Percentiles rank a stretch among this genome's conserved stretches.
phyloP scores from a whole-genome alignment of 1,139 yeast species.

The Diutina sp. region DNA sequence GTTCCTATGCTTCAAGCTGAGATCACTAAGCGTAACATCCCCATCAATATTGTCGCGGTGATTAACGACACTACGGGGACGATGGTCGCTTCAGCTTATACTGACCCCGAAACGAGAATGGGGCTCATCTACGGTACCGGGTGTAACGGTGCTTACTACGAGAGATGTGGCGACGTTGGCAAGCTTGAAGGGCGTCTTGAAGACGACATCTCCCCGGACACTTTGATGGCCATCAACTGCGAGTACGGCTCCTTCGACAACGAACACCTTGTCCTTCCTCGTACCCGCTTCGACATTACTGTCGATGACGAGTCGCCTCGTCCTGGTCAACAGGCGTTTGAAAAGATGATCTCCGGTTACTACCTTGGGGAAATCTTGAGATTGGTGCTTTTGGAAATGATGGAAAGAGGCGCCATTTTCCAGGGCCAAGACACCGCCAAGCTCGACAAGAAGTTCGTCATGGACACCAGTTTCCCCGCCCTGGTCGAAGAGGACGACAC shows the following conservation, averaged over 20 bases:
- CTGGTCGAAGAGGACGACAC: conserved; percentile 81
- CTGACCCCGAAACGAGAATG: conserved; percentile 82
- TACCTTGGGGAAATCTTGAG: conserved; percentile 90
- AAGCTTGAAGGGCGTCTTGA: conserved; percentile 66
- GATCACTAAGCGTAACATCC: conserved; percentile 48
- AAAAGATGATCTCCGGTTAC: conserved; percentile 96
- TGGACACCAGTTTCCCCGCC: conserved; percentile 87
- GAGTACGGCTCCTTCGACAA: conserved; percentile 98
- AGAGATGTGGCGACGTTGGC: conserved; percentile 59
- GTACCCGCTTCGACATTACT: conserved; percentile 74
- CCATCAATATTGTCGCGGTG: conserved; percentile 80
- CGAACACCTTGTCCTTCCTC: conserved; percentile 72
- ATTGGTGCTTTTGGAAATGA: conserved; percentile 63
- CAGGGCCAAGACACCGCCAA: conserved; percentile 51
- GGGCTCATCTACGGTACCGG: conserved; percentile 98
- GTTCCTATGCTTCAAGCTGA: conserved; percentile 83
- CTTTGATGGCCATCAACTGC: conserved; percentile 93
- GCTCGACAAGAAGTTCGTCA: conserved; percentile 45
- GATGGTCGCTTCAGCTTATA: conserved; percentile 86
- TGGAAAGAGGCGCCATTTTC: conserved; percentile 52
- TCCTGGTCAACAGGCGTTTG: conserved; percentile 93
- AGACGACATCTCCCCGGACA: conserved; percentile 45
- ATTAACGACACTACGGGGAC: conserved; percentile 98
- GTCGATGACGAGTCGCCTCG: conserved; percentile 86
- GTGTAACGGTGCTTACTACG: conserved; percentile 95